Percentiles rank a stretch among this genome's conserved stretches.
Evolutionary conservation across 495 filamentous ascomycete genomes (phyloP).

Genomic region (Arthonia radiata): DNA sequence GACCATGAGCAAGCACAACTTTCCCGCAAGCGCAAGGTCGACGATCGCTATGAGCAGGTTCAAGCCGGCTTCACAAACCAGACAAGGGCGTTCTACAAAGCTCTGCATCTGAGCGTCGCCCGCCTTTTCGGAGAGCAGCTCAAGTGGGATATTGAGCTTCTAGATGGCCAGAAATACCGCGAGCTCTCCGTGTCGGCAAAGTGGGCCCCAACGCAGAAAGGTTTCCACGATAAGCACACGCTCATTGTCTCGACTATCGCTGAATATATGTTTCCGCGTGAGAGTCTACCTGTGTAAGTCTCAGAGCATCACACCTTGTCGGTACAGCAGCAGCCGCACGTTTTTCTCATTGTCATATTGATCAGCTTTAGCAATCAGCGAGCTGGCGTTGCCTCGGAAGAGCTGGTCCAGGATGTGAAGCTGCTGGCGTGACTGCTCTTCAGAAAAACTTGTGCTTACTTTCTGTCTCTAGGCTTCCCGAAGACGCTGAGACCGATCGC

Average conservation of each 20-base stretch:
- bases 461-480: constrained; percentile 6
- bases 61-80: constrained; percentile 10
- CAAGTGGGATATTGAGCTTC: constrained; percentile 13
- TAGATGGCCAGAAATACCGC: constrained; percentile 10
- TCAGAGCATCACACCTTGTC: too few relatives aligned
- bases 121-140: constrained; percentile 24
- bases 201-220: constrained; percentile 20
- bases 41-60: constrained; percentile 14
- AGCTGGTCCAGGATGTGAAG: too few relatives aligned
- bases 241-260: constrained; percentile 22
- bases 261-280: constrained; percentile 17
- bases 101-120: constrained; percentile 19
- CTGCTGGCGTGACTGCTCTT: too few relatives aligned
- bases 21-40: constrained; percentile 7
- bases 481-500: constrained; percentile 8
- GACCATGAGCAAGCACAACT: constrained; percentile 8
- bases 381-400: too few relatives aligned
- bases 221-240: constrained; percentile 25
- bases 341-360: too few relatives aligned
- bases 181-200: constrained; percentile 23
- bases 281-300: too few relatives aligned
- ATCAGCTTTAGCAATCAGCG: too few relatives aligned
- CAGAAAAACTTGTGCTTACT: too few relatives aligned
- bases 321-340: too few relatives aligned
- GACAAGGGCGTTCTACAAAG: constrained; percentile 15